phyloP scores from a whole-genome alignment of 768 basidiomycete species.

The Leucosporidium scottii region DNA sequence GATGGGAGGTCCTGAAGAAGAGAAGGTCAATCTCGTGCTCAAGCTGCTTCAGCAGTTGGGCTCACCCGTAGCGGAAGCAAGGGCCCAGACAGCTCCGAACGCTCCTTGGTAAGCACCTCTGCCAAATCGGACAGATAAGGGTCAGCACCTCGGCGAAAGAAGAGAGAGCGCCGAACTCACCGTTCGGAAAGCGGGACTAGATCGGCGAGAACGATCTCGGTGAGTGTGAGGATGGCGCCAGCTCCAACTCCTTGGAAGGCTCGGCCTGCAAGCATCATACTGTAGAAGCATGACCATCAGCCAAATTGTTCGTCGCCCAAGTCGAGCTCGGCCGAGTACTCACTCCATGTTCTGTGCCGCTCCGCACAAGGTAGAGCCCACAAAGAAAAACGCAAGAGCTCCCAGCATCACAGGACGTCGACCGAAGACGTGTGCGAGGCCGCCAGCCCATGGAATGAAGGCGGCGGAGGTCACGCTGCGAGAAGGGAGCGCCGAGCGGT shows the following conservation, averaged over 20 bases:
- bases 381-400: constrained; percentile 16
- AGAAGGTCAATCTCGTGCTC: background rate
- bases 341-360: constrained; percentile 44
- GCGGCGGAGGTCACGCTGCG: background rate
- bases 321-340: background rate
- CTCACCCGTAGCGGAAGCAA: too few relatives aligned
- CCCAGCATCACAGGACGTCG: constrained; percentile 29
- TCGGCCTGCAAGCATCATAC: constrained; percentile 47
- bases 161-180: background rate
- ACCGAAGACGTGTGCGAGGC: constrained; percentile 44
- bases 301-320: background rate
- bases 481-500: too few relatives aligned
- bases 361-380: constrained; percentile 49
- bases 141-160: background rate
- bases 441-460: constrained; percentile 38
- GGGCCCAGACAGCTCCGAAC: background rate
- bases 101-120: constrained; percentile 2
- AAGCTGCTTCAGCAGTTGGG: too few relatives aligned
- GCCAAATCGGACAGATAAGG: background rate
- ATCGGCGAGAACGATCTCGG: constrained; percentile 4
- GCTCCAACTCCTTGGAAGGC: constrained; percentile 37
- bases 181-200: constrained; percentile 2
- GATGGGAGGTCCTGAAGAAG: background rate
- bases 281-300: background rate
- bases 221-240: constrained; percentile 12